Evolutionary conservation across 495 filamentous ascomycete species (phyloP), one percentile per base, ranked within the genome.

Genomic region (Aspergillus incahuasiensis): DNA sequence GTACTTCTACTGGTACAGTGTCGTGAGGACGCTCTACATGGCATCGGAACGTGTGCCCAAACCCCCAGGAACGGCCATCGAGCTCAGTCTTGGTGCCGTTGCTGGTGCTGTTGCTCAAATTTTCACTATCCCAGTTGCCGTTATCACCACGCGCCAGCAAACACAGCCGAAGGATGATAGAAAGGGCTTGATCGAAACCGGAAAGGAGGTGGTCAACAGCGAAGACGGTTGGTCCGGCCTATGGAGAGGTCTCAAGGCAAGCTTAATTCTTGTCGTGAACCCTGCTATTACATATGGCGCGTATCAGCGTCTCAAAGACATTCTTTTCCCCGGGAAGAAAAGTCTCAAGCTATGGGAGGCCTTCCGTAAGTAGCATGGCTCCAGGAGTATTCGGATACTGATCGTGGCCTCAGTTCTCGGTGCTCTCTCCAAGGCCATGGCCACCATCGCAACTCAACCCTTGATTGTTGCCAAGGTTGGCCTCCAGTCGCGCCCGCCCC

Each of bases 1-100:
- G 56, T 99, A 99, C 73, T 99, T 99, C 66, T 99, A 97, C 77
- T 99, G 94, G 94, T 97, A 99, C 71, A 92, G 90, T 19, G 69
- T 91, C 16, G 90, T 97, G 13, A 86, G 94, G 41, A 82, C 81
- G 12, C 73, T 96, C 35, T 97, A 97, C 68, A 73, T 91, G 67
- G 81, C 83, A 28, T 87, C 82, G 30, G 79, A 80, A 56, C 82
- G 80, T 56, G 55, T 77, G n/a, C 65, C 80, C 2, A 79, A 76
- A 28, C 74, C 85, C 18, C 92, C 92, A 15, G 83, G 86, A n/a
- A 97, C 94, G 4, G 83, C 88, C 11, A 78, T 86, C 39, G 94
- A 99, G 75, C 79, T 99, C 46, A 81, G 84, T 7, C 81, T 99
- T 8, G 95, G 94, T 45, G 94, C 94, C 18, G 77, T 88, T 32